Conservation (phyloP, 2,329 filamentous ascomycete species). For the Juglanconis oblonga region DNA sequence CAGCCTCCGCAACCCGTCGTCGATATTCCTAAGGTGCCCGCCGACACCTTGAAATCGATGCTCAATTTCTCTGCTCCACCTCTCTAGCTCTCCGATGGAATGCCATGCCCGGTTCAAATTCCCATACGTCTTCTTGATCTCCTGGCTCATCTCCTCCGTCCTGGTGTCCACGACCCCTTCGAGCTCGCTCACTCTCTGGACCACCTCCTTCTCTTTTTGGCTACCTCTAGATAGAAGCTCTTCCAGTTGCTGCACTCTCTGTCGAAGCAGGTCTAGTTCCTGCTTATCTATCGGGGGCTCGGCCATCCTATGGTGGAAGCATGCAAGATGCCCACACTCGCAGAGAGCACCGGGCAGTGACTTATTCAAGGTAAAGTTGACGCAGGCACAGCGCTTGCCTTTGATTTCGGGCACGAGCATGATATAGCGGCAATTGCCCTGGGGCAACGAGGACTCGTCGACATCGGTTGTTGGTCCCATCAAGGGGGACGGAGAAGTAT, state of each 20-base stretch:
- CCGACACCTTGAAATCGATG: conserved; percentile 37
- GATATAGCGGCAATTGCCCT: conserved; percentile 59
- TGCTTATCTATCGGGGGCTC: conserved; percentile 40
- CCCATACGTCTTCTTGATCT: conserved; percentile 53
- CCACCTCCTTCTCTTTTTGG: conserved; percentile 33
- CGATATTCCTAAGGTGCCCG: conserved; percentile 38
- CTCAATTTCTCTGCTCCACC: conserved; percentile 34
- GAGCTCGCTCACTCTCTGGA: conserved; percentile 45
- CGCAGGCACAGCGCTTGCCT: conserved; percentile 57
- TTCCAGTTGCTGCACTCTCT: conserved; percentile 28
- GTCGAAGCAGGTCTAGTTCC: conserved; percentile 46
- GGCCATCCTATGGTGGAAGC: conserved; percentile 52
- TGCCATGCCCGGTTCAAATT: conserved; percentile 55
- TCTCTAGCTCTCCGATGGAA: conserved; percentile 44
- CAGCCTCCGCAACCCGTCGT: conserved; percentile 42
- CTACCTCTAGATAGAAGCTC: conserved; percentile 3
- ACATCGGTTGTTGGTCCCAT: conserved; percentile 24
- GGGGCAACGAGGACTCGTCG: conserved; percentile 49
- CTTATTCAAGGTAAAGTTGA: conserved; percentile 53
- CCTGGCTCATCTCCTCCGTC: conserved; percentile 47
- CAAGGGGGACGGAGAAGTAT: conserved; percentile 29
- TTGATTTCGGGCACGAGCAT: conserved; percentile 54
- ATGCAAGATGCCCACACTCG: conserved; percentile 58
- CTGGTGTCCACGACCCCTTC: conserved; percentile 55
- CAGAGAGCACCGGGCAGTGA: conserved; percentile 53